Percentiles rank a stretch among this genome's conserved stretches.
Conservation (phyloP, 1,139 yeast genomes). For the Candida tropicalis region DNA sequence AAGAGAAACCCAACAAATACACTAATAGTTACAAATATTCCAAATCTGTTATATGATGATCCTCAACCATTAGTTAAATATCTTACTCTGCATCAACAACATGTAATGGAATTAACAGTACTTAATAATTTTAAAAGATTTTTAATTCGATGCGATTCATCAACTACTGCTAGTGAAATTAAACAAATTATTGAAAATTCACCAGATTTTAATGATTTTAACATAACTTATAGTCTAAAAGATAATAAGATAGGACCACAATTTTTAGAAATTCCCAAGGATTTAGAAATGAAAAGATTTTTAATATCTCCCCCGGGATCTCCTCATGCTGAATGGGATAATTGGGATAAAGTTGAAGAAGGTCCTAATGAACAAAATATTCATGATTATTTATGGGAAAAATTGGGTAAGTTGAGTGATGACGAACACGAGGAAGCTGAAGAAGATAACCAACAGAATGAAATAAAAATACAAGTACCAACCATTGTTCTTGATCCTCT, state of each 20-base stretch:
- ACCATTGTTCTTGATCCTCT: neutral
- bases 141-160: conserved; percentile 35
- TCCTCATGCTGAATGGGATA: conserved; percentile 51
- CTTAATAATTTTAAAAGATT: conserved; percentile 39
- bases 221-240: conserved; percentile 35
- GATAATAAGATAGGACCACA: conserved; percentile 33
- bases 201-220: conserved; percentile 20
- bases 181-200: conserved; percentile 17
- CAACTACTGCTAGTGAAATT: conserved; percentile 25
- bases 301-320: conserved; percentile 52
- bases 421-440: conserved; percentile 18
- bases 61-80: conserved; percentile 29
- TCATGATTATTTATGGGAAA: conserved; percentile 46
- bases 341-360: conserved; percentile 47
- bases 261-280: conserved; percentile 47
- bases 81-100: conserved; percentile 26
- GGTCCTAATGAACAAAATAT: conserved; percentile 42
- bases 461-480: neutral
- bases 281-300: conserved; percentile 40
- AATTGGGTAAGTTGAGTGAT: conserved; percentile 37
- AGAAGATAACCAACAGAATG: conserved; percentile 8
- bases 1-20: conserved; percentile 38
- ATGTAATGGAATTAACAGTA: conserved; percentile 38
- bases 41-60: conserved; percentile 23
- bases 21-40: conserved; percentile 39